Evolutionary conservation across 495 filamentous ascomycete genomes (phyloP), one percentile per base, ranked within the genome.

Genomic region (Letharia columbiana): DNA sequence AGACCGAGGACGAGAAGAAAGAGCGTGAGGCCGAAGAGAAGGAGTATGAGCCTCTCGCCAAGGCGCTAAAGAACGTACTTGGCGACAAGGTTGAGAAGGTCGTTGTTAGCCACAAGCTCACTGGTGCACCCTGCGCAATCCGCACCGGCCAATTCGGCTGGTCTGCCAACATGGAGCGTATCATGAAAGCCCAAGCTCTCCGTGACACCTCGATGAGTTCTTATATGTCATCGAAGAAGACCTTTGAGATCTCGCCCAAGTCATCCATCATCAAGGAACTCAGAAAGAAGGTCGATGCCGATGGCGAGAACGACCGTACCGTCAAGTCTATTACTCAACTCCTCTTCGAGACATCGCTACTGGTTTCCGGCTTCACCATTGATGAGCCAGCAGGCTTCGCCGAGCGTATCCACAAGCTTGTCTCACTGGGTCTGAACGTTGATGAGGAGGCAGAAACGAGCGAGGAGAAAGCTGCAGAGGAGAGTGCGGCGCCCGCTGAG

Each of bases 221-320:
- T 67, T 98, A 98, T 89, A 98, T 98, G 94, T 92, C 91, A 66
- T 97, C 93, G 74, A 98, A 98, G 92, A 98, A 98, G 90, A 98
- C 95, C 63, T 98, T 98, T 71, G 94, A 98, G 83, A 97, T 98
- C 80, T 96, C 93, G n/a, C 94, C 94, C 78, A 91, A 92, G 85
- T 96, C 91, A 68, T 74, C 91, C 68, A 98, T 98, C 82, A 88
- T 98, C 86, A 89, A 95, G 86, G 94, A 96, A 85, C 89, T 98
- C 72, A 92, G 92, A 89, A 92, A 88, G 80, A 98, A 98, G 90
- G 90, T 96, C 67, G 95, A 96, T 84, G 76, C 89, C 57, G 95
- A 98, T 76, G 94, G 94, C 68, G 92, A 96, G 90, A 89, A 90
- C 75, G 92, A 96, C 85, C 91, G 91, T 77, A 96, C 91, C 50